Conservation (phyloP, 352 stramenopile genomes). For the Phytopythium delawarense region DNA sequence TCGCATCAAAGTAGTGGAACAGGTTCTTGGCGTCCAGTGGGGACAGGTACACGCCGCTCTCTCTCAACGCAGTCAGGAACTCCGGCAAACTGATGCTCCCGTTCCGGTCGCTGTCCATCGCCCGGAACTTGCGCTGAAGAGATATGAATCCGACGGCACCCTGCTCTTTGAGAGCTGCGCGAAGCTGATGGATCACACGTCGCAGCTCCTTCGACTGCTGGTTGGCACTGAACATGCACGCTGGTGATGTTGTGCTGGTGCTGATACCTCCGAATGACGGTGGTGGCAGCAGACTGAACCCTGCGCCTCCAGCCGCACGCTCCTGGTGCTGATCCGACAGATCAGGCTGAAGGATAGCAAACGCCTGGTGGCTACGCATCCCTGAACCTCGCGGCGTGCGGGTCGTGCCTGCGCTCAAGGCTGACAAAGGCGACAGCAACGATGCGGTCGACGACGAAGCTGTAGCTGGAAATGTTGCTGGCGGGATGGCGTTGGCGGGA, state of each 20-base stretch:
- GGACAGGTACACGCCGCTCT: slow-evolving; percentile 46
- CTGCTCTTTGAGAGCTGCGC: slow-evolving; percentile 52
- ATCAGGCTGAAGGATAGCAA: slow-evolving; percentile 63
- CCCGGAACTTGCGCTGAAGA: slow-evolving; percentile 67
- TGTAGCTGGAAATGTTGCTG: neutral
- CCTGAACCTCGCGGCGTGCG: slow-evolving; percentile 28
- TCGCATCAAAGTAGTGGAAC: slow-evolving; percentile 85
- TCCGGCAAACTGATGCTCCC: slow-evolving; percentile 62
- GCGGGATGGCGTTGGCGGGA: slow-evolving; percentile 3
- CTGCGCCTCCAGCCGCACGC: neutral
- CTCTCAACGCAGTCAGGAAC: slow-evolving; percentile 71
- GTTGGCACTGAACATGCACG: slow-evolving; percentile 16
- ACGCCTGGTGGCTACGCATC: slow-evolving; percentile 49
- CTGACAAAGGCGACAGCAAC: neutral
- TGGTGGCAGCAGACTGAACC: slow-evolving; percentile 3
- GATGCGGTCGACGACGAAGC: neutral
- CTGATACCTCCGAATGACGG: slow-evolving; percentile 2
- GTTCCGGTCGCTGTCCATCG: slow-evolving; percentile 74
- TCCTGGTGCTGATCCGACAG: slow-evolving; percentile 36
- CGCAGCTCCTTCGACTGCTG: slow-evolving; percentile 65
- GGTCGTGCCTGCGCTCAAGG: neutral
- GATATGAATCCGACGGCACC: slow-evolving; percentile 71
- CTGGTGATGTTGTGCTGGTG: neutral
- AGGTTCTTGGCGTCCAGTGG: slow-evolving; percentile 50
- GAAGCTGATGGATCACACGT: slow-evolving; percentile 46